Evolutionary conservation across 108 stramenopile species (phyloP), one percentile per base, ranked within the genome.

Genomic region (Fragilariopsis cylindrus): DNA sequence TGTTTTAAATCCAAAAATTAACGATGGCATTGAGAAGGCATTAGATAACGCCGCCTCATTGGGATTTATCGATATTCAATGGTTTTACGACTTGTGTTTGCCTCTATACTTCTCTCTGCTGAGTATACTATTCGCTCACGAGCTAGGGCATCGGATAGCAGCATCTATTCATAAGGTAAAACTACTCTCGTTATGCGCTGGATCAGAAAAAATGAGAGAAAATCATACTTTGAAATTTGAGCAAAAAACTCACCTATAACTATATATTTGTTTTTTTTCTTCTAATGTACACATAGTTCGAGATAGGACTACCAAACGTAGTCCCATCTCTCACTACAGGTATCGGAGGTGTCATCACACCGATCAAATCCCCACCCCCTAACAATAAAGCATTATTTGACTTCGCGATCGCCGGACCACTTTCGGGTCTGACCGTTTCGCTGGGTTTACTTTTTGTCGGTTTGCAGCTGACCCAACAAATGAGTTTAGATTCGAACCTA

Each of bases 321-420:
- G 43, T 81, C 67, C 89, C 66, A 60, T 90, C 70, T 62, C 82
- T 50, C 74, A 82, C 76, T 69, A 80, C 41, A 21, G 87, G 87
- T 2, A 77, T 83, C 60, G 54, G 85, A 39, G 88, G 88, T 40
- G 70, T 83, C 40, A 85, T 85, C 13, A 89, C 84, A 54, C 71
- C 82, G 7, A 62, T 90, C 44, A 87, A 81, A 50, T 77, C 86
- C 12, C 87, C 88, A 3, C 88, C 88, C 3, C 78, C 85, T 45
- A 84, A 83, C 65, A 79, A 79, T 42, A 80, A 70, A 42, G 75
- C 77, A 52, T 65, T 92, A 56, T 92, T 91, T 65, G 90, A 95
- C 72, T 84, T 95, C 69, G 94, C 90, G 0, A 69, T 92, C 44
- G 82, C 77, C 6, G 91, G 94, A 18, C 91, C 94, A 3, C 64